Evolutionary conservation across 75 land plant genomes (phyloP).

Genomic region (Pinus taeda): DNA sequence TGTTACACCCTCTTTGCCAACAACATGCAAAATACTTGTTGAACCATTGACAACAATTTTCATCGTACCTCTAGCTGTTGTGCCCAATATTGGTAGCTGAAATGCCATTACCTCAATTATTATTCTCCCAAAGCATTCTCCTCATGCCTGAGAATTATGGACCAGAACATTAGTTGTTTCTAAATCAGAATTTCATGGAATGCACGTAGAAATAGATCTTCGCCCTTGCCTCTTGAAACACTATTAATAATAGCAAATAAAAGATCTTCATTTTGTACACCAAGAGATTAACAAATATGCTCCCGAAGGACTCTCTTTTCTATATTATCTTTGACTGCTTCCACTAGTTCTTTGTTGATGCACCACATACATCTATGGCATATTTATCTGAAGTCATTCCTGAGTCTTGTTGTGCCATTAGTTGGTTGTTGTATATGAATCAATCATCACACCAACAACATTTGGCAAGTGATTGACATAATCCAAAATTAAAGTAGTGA

Average conservation of each 20-base stretch:
- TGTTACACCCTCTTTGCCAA: too few species aligned
- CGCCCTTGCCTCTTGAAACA: slow-evolving; percentile 18
- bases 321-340: slow-evolving; percentile 68
- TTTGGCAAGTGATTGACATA: slow-evolving; percentile 82
- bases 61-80: too few species aligned
- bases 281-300: slow-evolving; percentile 72
- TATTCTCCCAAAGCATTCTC: too few species aligned
- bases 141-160: too few species aligned
- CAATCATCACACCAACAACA: slow-evolving; percentile 92
- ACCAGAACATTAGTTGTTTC: too few species aligned
- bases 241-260: slow-evolving; percentile 88
- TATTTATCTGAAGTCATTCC: slow-evolving; percentile 66
- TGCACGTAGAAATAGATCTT: too few species aligned
- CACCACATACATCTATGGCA: slow-evolving; percentile 85
- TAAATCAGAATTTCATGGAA: too few species aligned
- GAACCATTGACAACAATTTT: too few species aligned
- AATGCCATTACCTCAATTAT: too few species aligned
- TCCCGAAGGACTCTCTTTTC: slow-evolving; percentile 70
- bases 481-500: slow-evolving; percentile 73
- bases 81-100: too few species aligned
- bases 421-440: slow-evolving; percentile 73
- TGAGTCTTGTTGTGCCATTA: slow-evolving; percentile 85
- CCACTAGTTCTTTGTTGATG: slow-evolving; percentile 83
- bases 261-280: slow-evolving; percentile 65
- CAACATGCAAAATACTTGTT: too few species aligned